Evolutionary conservation across 2,329 filamentous ascomycete species (phyloP), one percentile per base, ranked within the genome.

Genomic region (Neopestalotiopsis rosae): DNA sequence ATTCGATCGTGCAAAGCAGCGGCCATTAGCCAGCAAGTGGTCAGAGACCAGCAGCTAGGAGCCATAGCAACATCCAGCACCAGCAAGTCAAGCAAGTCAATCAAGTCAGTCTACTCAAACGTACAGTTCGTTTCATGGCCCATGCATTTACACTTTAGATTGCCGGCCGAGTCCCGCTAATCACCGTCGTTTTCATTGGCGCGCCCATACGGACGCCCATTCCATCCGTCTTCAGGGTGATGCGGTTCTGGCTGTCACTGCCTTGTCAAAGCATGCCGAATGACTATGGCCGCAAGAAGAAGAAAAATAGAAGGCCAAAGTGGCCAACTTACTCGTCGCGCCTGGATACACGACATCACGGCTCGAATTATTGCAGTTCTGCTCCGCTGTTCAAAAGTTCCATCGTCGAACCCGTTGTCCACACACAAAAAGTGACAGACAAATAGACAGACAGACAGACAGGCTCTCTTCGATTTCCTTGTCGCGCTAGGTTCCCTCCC

Each of bases 1-100:
- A 71, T 68, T 71, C 69, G 64, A 58, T 70, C 70, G 69, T 73
- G 71, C 72, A 34, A 38, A 62, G 59, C 34, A 52, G 45, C n/a
- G 20, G 30, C 14, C 24, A 28, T 28, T 28, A 28, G 24, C 24
- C 24, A 28, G 24, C 24, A 28, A 28, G 24, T 28, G 24, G 24
- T 28, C 24, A 28, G 24, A 28, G 24, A 28, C 17, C 57, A 59
- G 12, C 57, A 20, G 7, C 24, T 20, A 62, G 30, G 12, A 62
- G 57, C 45, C 6, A 20, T 20, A 52, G 45, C 14, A n/a, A n/a
- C 45, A 52, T n/a, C 17, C 45, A 52, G 45, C 45, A 52, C 9
- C 45, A 52, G 45, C 17, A 52, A 52, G 45, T 52, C 45, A 17
- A 24, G 17, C 17, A 20, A n/a, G 20, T 17, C n/a, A 13, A 14